Evolutionary conservation across 2,329 filamentous ascomycete genomes (phyloP), one percentile per base, ranked within the genome.

Genomic region (Pseudogymnoascus sp.): DNA sequence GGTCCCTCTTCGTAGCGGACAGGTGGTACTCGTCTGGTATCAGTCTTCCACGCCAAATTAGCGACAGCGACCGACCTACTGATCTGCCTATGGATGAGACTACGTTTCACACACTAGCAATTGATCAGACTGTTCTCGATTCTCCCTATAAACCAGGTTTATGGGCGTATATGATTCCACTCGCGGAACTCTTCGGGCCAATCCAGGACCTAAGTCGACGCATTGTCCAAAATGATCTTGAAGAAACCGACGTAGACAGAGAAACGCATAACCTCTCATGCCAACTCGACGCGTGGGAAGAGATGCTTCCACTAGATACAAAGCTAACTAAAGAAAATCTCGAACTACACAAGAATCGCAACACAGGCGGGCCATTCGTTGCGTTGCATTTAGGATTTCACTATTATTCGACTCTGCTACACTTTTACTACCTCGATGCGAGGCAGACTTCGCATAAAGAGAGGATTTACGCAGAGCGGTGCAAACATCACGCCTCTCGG

Each of bases 401-500:
- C 59, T 73, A 77, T 63, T 77, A 76, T 63, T 67, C 72, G 0
- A 74, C 72, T 0, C 64, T 76, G 19, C 70, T 77, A 8, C 76
- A 72, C 60, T 77, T 75, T 62, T 72, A 70, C 10, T 76, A 72
- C 59, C 70, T 77, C 1, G 74, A 76, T 33, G 61, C 61, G 6
- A 61, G 66, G n/a, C 61, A 26, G 6, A 4, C 33, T 1, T 26
- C 38, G 14, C 31, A 31, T 21, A 24, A 11, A 21, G 33, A 47
- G 11, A 47, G 59, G 11, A 35, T 37, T 7, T 66, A 67, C 26
- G 63, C 64, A 13, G 59, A 65, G 16, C 64, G 65, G 1, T 72
- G 74, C 64, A 71, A 71, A 61, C 59, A 66, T 6, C 72, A 75
- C 59, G 72, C 72, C n/a, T 68, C 69, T 0, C 65, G 68, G 0